Evolutionary conservation across 2,329 filamentous ascomycete genomes (phyloP).

Genomic region (Leptodontidium sp.): DNA sequence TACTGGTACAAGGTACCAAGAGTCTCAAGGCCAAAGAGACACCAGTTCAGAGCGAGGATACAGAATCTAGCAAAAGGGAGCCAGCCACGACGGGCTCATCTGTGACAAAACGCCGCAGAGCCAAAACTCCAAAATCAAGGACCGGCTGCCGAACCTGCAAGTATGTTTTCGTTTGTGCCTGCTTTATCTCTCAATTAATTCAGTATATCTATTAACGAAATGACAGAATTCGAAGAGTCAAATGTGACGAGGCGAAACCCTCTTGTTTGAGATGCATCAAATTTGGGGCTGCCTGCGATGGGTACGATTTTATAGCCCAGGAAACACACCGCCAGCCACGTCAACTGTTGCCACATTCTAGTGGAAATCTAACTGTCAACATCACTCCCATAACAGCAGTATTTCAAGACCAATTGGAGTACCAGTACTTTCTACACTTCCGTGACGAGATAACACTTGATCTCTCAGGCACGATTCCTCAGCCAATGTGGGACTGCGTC

Average conservation of each 20-base stretch:
- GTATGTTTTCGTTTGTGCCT: background rate
- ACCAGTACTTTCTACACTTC: slow-evolving; percentile 39
- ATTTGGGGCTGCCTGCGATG: slow-evolving; percentile 63
- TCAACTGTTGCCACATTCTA: slow-evolving; percentile 8
- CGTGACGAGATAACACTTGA: slow-evolving; percentile 32
- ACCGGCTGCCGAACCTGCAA: slow-evolving; percentile 4
- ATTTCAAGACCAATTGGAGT: slow-evolving; percentile 34
- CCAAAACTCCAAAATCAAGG: background rate
- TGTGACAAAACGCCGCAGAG: background rate
- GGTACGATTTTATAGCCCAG: slow-evolving; percentile 53
- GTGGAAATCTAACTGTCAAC: background rate
- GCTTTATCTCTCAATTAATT: background rate
- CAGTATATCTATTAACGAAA: background rate
- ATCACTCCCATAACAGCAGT: slow-evolving; percentile 15
- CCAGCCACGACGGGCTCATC: background rate
- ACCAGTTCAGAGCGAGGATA: background rate
- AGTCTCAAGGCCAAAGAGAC: background rate
- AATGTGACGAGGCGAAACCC: slow-evolving; percentile 69
- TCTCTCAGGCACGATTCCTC: slow-evolving; percentile 29
- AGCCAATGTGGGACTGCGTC: slow-evolving; percentile 33
- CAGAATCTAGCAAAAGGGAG: background rate
- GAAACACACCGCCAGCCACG: background rate
- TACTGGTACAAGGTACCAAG: background rate
- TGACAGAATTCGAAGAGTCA: slow-evolving; percentile 58
- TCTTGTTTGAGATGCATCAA: slow-evolving; percentile 64